phyloP scores from a whole-genome alignment of 176 grass and related monocot species.

The Aegilops longissima region DNA sequence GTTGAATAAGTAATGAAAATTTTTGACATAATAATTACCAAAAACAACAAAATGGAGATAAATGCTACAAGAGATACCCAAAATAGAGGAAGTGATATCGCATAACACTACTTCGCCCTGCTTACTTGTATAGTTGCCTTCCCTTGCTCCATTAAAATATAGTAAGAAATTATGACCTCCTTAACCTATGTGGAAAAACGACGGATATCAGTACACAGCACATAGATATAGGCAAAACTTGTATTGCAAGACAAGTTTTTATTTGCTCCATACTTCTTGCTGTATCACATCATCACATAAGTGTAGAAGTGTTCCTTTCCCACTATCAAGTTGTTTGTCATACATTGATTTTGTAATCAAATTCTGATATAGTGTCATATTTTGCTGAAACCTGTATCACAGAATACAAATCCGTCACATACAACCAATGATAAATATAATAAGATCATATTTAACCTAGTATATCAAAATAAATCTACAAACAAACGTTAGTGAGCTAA shows the following conservation, averaged over 20 bases:
- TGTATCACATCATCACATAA: constrained; percentile 96
- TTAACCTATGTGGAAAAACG: constrained; percentile 54
- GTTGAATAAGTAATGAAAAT: neutral
- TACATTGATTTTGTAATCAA: constrained; percentile 94
- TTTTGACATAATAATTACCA: neutral
- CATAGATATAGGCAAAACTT: constrained; percentile 2
- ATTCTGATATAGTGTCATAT: constrained; percentile 86
- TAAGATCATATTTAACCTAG: constrained; percentile 16
- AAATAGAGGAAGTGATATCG: neutral
- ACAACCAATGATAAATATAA: constrained; percentile 3
- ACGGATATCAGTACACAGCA: neutral
- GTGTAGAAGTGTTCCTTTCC: constrained; percentile 92
- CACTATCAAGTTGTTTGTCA: constrained; percentile 96
- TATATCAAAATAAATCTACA: neutral
- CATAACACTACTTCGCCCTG: constrained; percentile 1
- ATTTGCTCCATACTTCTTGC: constrained; percentile 71
- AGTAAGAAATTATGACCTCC: constrained; percentile 86
- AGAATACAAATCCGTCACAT: constrained; percentile 31
- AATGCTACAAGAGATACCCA: neutral
- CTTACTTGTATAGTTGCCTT: constrained; percentile 61
- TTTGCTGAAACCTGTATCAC: constrained; percentile 78
- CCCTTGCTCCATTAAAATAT: constrained; percentile 88
- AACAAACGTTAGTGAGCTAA: neutral
- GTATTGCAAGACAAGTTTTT: neutral
- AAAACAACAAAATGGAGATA: neutral